phyloP scores from a whole-genome alignment of 2,329 filamentous ascomycete genomes.

The Fusarium miscanthi region DNA sequence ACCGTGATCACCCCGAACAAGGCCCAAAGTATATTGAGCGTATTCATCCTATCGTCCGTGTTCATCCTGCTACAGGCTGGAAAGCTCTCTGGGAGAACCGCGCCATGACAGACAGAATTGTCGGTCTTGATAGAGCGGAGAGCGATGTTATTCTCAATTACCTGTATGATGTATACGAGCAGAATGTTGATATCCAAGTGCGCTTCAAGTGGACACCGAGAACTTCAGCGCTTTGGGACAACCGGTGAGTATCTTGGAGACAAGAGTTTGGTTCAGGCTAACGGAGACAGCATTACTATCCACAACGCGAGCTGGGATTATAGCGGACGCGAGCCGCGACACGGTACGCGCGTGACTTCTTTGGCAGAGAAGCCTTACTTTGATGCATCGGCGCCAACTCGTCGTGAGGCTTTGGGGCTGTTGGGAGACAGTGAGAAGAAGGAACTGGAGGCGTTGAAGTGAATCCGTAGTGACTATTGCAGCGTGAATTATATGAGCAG shows the following conservation, averaged over 20 bases:
- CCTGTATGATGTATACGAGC: conserved; percentile 75
- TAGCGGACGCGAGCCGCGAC: conserved; percentile 71
- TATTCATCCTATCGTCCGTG: conserved; percentile 74
- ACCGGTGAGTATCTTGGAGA: conserved; percentile 57
- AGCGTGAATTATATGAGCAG: background rate
- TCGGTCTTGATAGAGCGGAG: conserved; percentile 75
- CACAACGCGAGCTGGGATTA: conserved; percentile 82
- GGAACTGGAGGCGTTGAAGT: conserved; percentile 33
- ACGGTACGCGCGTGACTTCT: conserved; percentile 77
- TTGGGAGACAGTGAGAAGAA: conserved; percentile 65
- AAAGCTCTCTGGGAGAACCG: conserved; percentile 79
- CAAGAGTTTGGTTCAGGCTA: background rate
- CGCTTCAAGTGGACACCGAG: conserved; percentile 76
- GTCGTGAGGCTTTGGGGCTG: conserved; percentile 74
- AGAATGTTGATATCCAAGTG: conserved; percentile 77
- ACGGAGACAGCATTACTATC: conserved; percentile 69
- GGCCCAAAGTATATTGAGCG: conserved; percentile 76
- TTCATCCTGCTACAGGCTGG: conserved; percentile 80
- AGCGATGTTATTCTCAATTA: conserved; percentile 76
- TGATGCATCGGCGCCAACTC: conserved; percentile 70
- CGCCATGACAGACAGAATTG: conserved; percentile 74
- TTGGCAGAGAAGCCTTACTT: conserved; percentile 79
- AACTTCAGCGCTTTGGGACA: conserved; percentile 78
- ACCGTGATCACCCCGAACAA: conserved; percentile 68
- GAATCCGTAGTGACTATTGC: background rate